phyloP scores from a whole-genome alignment of 2,329 filamentous ascomycete genomes.

The Alternaria viburni region DNA sequence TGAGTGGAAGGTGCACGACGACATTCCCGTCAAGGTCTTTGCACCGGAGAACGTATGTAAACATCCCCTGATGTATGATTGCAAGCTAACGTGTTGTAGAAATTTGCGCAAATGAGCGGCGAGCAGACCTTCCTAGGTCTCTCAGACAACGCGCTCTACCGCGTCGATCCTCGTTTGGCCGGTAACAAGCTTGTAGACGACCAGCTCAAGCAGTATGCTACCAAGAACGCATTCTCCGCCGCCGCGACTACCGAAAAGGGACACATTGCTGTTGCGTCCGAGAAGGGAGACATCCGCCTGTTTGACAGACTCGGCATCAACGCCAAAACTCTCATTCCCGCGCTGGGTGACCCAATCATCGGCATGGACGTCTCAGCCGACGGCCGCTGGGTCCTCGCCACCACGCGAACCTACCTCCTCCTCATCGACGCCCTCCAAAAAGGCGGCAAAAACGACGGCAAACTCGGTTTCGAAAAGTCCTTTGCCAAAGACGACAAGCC shows the following conservation, averaged over 20 bases:
- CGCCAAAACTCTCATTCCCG: conserved; percentile 95
- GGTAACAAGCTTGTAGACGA: conserved; percentile 93
- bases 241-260: conserved; percentile 95
- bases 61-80: not conserved
- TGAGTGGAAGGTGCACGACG: conserved; percentile 97
- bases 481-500: conserved; percentile 95
- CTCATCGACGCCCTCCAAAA: conserved; percentile 92
- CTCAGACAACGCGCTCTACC: conserved; percentile 90
- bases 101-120: conserved; percentile 96
- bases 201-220: conserved; percentile 92
- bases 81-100: conserved; percentile 57
- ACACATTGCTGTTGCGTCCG: conserved; percentile 94
- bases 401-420: conserved; percentile 91
- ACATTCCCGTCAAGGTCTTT: conserved; percentile 91
- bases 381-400: conserved; percentile 93
- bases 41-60: conserved; percentile 77
- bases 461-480: conserved; percentile 93
- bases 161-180: conserved; percentile 86
- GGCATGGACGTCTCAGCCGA: conserved; percentile 95
- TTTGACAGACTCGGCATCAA: conserved; percentile 97
- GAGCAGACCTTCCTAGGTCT: conserved; percentile 95
- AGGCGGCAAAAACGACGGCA: conserved; percentile 93
- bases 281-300: conserved; percentile 96
- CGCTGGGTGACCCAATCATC: conserved; percentile 91
- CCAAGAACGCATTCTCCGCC: conserved; percentile 97